These are phyloP conservation scores for Fusarium pseudocircinatum DNA, from an alignment of 2,329 filamentous ascomycete genomes.

Conservation along the genomic window DNA sequence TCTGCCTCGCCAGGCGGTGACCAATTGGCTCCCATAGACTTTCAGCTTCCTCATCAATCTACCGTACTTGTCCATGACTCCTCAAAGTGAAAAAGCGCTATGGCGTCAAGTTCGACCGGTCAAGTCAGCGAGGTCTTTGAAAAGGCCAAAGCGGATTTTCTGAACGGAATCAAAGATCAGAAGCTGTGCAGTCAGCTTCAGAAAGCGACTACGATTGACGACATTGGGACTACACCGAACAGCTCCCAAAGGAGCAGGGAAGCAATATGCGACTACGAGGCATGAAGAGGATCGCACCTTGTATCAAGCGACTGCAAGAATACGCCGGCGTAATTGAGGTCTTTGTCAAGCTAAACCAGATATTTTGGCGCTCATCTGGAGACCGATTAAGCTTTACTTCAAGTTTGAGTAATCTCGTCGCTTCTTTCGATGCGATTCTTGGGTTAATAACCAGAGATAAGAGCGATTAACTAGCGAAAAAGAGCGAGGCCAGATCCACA, in stretches of 20 bases:
- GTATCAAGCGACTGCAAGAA: background rate
- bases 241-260: background rate
- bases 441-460: no score
- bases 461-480: no score
- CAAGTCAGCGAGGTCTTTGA: background rate
- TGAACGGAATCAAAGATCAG: background rate
- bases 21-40: no score
- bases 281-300: background rate
- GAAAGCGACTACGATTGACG: background rate
- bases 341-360: conserved; percentile 15
- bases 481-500: no score
- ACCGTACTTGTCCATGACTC: accelerated
- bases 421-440: background rate
- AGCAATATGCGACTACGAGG: background rate
- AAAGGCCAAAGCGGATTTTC: background rate
- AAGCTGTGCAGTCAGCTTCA: background rate
- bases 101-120: background rate
- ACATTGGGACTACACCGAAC: background rate
- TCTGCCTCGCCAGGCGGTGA: background rate
- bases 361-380: conserved; percentile 17
- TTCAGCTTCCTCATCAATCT: background rate
- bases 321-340: conserved; percentile 25
- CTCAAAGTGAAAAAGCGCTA: accelerated
- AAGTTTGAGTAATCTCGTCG: background rate
- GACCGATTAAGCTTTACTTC: conserved; percentile 9